Conservation (phyloP, 2,329 filamentous ascomycete species). For the Colletotrichum graminicola region DNA sequence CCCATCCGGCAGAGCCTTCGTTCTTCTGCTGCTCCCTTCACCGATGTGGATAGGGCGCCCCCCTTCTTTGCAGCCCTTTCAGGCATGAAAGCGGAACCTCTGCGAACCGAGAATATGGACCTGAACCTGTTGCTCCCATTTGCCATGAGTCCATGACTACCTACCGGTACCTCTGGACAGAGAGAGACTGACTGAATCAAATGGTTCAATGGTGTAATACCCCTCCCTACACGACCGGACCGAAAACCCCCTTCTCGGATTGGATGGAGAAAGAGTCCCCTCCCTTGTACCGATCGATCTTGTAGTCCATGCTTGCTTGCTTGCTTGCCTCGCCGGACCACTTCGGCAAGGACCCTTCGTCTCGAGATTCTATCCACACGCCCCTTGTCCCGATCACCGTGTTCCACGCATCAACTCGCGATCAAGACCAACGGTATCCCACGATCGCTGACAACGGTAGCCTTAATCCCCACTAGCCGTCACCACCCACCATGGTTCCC, state of each 20-base stretch:
- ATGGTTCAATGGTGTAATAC: constrained; percentile 21
- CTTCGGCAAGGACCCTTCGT: constrained; percentile 1
- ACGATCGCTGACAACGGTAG: constrained; percentile 32
- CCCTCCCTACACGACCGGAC: not conserved
- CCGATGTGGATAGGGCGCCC: not conserved
- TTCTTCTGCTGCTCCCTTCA: not conserved
- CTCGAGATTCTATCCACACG: constrained; percentile 16
- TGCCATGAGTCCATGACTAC: not conserved
- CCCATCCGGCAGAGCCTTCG: constrained; percentile 2
- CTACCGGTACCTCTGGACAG: not conserved
- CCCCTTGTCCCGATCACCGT: constrained; percentile 38
- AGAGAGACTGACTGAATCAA: not conserved
- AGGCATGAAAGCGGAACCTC: not conserved
- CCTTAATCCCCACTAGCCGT: constrained; percentile 22
- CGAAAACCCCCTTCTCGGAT: not conserved
- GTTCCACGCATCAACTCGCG: constrained; percentile 30
- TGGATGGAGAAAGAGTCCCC: constrained; percentile 1
- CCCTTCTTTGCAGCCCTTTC: not conserved
- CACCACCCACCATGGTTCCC: constrained; percentile 15
- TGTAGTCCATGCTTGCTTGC: too few species aligned
- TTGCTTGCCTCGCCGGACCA: constrained; percentile 1
- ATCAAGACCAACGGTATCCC: constrained; percentile 39
- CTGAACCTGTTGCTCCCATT: constrained; percentile 2
- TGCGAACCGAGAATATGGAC: constrained; percentile 21
- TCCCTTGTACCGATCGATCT: too few species aligned